These are phyloP conservation scores for Lasiosphaeris hirsuta DNA, from an alignment of 495 filamentous ascomycete genomes.

Conservation along the genomic window DNA sequence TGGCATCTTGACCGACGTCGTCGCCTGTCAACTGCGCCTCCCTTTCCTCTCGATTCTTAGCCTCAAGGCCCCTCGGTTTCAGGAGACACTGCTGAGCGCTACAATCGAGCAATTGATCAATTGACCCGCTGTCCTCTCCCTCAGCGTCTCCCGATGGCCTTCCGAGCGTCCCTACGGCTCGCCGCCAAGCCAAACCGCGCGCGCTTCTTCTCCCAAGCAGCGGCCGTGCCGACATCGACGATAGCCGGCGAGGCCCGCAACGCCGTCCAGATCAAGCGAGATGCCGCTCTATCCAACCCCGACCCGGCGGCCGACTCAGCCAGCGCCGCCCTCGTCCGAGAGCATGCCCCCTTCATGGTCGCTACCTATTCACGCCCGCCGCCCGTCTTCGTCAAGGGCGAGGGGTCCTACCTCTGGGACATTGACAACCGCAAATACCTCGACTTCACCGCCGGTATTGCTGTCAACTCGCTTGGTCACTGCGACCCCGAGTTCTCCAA, in stretches of 20 bases:
- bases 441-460: conserved; percentile 94
- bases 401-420: conserved; percentile 86
- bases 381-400: conserved; percentile 81
- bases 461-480: conserved; percentile 90
- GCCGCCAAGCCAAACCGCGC: conserved; percentile 23
- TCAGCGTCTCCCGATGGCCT: conserved; percentile 21
- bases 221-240: conserved; percentile 27
- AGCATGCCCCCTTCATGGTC: conserved; percentile 83
- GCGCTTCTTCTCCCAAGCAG: conserved; percentile 30
- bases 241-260: conserved; percentile 4
- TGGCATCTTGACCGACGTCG: background rate
- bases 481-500: conserved; percentile 68
- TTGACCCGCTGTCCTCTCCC: background rate
- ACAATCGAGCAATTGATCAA: background rate
- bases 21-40: too few relatives aligned
- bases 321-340: conserved; percentile 67
- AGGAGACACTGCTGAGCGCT: too few relatives aligned
- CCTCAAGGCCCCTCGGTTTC: too few relatives aligned
- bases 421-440: conserved; percentile 84
- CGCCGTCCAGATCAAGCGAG: conserved; percentile 47
- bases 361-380: conserved; percentile 90
- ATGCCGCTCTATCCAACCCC: conserved; percentile 63
- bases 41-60: too few relatives aligned
- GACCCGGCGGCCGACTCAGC: conserved; percentile 77
- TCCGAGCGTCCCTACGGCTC: conserved; percentile 27